Evolutionary conservation across 2,329 filamentous ascomycete species (phyloP).

Genomic region (Sporothrix inflata): DNA sequence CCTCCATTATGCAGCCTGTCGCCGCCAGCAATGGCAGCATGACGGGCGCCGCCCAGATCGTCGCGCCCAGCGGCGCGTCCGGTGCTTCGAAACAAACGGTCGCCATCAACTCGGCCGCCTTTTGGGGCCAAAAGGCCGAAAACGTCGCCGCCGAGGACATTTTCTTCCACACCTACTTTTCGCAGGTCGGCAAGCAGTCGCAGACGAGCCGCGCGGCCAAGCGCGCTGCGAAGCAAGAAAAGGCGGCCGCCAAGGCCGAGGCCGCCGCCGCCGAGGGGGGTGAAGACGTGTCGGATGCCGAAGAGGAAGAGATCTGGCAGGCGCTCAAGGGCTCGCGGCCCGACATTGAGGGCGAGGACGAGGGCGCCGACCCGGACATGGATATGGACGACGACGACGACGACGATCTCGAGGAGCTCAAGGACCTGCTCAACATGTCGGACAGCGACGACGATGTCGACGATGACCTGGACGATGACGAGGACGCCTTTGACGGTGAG

Average conservation of each 20-base stretch:
- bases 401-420: slow-evolving; percentile 36
- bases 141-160: slow-evolving; percentile 89
- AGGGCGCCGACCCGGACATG: slow-evolving; percentile 52
- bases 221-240: slow-evolving; percentile 48
- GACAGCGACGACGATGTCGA: slow-evolving; percentile 52
- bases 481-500: slow-evolving; percentile 44
- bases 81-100: slow-evolving; percentile 40
- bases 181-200: slow-evolving; percentile 65
- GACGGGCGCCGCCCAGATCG: slow-evolving; percentile 51
- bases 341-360: slow-evolving; percentile 52
- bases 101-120: slow-evolving; percentile 79
- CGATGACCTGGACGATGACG: slow-evolving; percentile 39
- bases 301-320: slow-evolving; percentile 44
- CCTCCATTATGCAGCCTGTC: slow-evolving; percentile 96
- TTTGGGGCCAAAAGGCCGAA: slow-evolving; percentile 89
- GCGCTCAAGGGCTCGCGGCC: slow-evolving; percentile 43
- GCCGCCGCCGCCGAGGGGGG: slow-evolving; percentile 51
- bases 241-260: slow-evolving; percentile 74
- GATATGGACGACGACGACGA: slow-evolving; percentile 53
- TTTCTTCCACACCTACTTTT: slow-evolving; percentile 99
- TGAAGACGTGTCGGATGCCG: slow-evolving; percentile 57
- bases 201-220: slow-evolving; percentile 61
- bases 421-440: slow-evolving; percentile 28
- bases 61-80: slow-evolving; percentile 55
- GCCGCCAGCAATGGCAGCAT: slow-evolving; percentile 52